A percentile compares a stretch with the other conserved stretches of the same genome.
phyloP scores from a whole-genome alignment of 2,329 filamentous ascomycete species.

The Alternaria sp. region DNA sequence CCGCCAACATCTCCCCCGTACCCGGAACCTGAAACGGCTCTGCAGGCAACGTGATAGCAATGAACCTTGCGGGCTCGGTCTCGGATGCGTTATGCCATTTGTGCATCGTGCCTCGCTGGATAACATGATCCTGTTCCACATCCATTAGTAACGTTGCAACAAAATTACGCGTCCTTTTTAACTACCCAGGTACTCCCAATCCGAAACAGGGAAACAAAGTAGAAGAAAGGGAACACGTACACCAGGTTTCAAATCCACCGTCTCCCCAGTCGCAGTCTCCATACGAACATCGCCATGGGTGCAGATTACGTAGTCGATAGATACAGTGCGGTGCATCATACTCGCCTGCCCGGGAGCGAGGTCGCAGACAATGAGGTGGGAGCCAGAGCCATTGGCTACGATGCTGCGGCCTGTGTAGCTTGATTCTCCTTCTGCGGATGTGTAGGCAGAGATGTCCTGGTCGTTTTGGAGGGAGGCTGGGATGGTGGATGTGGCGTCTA shows the following conservation, averaged over 20 bases:
- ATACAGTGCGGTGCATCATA: constrained; percentile 24
- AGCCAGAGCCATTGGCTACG: constrained; percentile 11
- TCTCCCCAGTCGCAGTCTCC: constrained; percentile 24
- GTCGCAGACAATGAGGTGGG: constrained; percentile 20
- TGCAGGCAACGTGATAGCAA: constrained; percentile 29
- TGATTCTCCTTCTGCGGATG: background rate
- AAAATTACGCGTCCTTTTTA: background rate
- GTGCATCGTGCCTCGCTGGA: constrained; percentile 32
- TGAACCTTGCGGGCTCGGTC: constrained; percentile 28
- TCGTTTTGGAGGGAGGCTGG: constrained; percentile 51
- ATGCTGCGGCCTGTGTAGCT: constrained; percentile 18
- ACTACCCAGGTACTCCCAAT: no score
- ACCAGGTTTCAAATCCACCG: constrained; percentile 18
- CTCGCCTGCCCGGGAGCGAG: constrained; percentile 17
- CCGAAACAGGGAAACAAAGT: background rate
- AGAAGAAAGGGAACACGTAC: background rate
- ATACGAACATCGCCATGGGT: constrained; percentile 23
- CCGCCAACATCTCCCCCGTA: constrained; percentile 24
- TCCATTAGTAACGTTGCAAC: background rate
- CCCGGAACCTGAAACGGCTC: constrained; percentile 29
- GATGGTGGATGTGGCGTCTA: constrained; percentile 52
- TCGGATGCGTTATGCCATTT: constrained; percentile 24
- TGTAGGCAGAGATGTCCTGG: constrained; percentile 50
- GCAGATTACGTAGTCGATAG: constrained; percentile 28
- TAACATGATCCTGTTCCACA: constrained; percentile 17